phyloP scores from a whole-genome alignment of 352 stramenopile genomes.

The Phytophthora pluvialis region DNA sequence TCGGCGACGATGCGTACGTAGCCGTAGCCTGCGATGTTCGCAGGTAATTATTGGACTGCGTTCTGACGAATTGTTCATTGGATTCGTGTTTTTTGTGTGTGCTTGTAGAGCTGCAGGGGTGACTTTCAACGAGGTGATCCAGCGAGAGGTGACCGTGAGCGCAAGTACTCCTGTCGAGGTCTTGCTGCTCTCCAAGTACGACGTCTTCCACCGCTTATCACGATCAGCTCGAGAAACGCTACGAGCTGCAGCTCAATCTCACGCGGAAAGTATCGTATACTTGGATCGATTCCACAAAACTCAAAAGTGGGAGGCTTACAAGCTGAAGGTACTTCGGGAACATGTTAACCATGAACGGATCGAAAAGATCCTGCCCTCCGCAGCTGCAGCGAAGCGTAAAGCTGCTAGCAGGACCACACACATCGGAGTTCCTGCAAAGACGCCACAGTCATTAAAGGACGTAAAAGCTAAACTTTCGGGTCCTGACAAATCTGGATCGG shows the following conservation, averaged over 20 bases:
- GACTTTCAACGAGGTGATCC: slow-evolving; percentile 73
- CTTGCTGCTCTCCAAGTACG: slow-evolving; percentile 78
- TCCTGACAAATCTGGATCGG: neutral
- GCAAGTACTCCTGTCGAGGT: slow-evolving; percentile 74
- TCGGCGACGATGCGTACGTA: slow-evolving; percentile 80
- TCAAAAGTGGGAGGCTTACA: slow-evolving; percentile 67
- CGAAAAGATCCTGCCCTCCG: slow-evolving; percentile 46
- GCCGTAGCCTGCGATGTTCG: neutral
- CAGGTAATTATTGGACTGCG: too few species aligned
- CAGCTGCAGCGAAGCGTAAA: slow-evolving; percentile 1
- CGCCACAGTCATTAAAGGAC: neutral
- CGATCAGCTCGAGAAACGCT: slow-evolving; percentile 60
- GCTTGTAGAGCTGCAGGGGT: slow-evolving; percentile 53
- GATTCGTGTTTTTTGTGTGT: neutral
- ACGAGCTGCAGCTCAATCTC: slow-evolving; percentile 47
- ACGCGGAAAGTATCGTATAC: slow-evolving; percentile 63
- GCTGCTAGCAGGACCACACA: neutral
- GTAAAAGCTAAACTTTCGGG: neutral
- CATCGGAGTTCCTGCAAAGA: slow-evolving; percentile 2
- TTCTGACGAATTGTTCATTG: neutral
- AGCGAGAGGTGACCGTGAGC: slow-evolving; percentile 67
- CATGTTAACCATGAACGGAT: slow-evolving; percentile 60
- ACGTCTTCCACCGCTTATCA: slow-evolving; percentile 78
- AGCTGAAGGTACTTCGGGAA: slow-evolving; percentile 51
- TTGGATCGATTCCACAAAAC: slow-evolving; percentile 78